Base-by-base conservation (phyloP, 768 basidiomycete species). In the Leucogyrophana mollusca region DNA sequence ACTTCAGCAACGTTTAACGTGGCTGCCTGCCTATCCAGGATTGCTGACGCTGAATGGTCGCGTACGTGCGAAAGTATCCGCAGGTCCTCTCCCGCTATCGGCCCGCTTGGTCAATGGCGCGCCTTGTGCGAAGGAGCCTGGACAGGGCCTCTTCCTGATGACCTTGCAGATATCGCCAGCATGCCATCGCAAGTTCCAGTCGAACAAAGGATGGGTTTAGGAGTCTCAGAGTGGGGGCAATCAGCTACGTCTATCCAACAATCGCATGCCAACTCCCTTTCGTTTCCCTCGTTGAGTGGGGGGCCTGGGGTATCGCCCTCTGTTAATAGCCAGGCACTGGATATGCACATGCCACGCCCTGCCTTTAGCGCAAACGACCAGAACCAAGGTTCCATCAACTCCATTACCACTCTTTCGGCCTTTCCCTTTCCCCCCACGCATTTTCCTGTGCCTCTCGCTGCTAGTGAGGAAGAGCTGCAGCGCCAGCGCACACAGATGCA, bases 11-110 rank as follows among this genome's bases (percentile, higher is more conserved):
- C 80, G 2, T 82, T 78, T 41, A 76, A 65, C 49, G 72, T 88
- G 11, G 87, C 86, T 2, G 80, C 82, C 0, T 77, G 73, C 47
- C 68, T 91, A 16, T 73, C 84, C 8, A 76, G 85, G 20, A 68
- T 90, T n/a, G 87, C 87, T 1, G 87, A 91, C 46, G 80, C 82
- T 5, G 86, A 90, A 66, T 92, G 89, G 88, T 58, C 77, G 18
- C 80, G 80, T 30, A 67, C 77, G 10, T 87, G 85, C 54, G 88
- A 90, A 69, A 73, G 73, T n/a, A 77, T 90, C 18, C 78, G 87
- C 34, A 73, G 81, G 4, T 78, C 79, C 53, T 75, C 84, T 11
- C 82, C 86, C 0, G 75, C 74, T 10, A 73, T 92, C 25, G 89
- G 87, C 0, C 72, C 71, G n/a, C 70, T 90, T 3, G 84, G 82